Percentiles rank a stretch among this genome's conserved stretches.
Conservation (phyloP, 202 grass and related monocot genomes). For the Panicum virgatum region DNA sequence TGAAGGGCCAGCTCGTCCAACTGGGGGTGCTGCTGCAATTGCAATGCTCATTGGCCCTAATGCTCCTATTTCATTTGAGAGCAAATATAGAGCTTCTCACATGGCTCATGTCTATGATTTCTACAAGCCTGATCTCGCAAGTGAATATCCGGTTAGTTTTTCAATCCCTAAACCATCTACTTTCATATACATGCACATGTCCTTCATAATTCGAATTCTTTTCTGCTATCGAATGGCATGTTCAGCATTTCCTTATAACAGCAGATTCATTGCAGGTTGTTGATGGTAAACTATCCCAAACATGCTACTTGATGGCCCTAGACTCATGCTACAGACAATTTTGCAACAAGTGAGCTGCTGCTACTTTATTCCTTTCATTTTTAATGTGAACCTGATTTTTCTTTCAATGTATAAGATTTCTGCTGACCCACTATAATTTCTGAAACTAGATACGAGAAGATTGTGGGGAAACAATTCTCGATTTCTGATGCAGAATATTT, state of each 20-base stretch:
- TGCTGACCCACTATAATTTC: neutral
- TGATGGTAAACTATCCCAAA: slow-evolving; percentile 80
- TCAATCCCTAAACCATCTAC: neutral
- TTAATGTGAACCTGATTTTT: neutral
- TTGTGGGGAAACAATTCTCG: slow-evolving; percentile 61
- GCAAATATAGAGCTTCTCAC: slow-evolving; percentile 83
- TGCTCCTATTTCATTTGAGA: slow-evolving; percentile 84
- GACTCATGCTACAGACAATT: slow-evolving; percentile 66
- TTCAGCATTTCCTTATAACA: neutral
- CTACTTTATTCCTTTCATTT: neutral
- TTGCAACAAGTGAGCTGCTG: slow-evolving; percentile 61
- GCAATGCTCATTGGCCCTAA: slow-evolving; percentile 87
- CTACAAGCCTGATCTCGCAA: slow-evolving; percentile 86
- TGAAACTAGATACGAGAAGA: slow-evolving; percentile 63
- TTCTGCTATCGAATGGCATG: neutral
- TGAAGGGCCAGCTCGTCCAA: slow-evolving; percentile 75
- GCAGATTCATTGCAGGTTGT: slow-evolving; percentile 44
- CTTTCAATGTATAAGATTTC: neutral
- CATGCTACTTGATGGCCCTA: slow-evolving; percentile 78
- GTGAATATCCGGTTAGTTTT: slow-evolving; percentile 87
- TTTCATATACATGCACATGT: neutral
- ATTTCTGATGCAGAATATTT: slow-evolving; percentile 68
- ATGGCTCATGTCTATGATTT: slow-evolving; percentile 93
- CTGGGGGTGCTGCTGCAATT: slow-evolving; percentile 79
- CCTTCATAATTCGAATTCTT: neutral